These are phyloP conservation scores for Aspergillus pseudoglaucus DNA, from an alignment of 2,329 filamentous ascomycete genomes.

Conservation along the genomic window DNA sequence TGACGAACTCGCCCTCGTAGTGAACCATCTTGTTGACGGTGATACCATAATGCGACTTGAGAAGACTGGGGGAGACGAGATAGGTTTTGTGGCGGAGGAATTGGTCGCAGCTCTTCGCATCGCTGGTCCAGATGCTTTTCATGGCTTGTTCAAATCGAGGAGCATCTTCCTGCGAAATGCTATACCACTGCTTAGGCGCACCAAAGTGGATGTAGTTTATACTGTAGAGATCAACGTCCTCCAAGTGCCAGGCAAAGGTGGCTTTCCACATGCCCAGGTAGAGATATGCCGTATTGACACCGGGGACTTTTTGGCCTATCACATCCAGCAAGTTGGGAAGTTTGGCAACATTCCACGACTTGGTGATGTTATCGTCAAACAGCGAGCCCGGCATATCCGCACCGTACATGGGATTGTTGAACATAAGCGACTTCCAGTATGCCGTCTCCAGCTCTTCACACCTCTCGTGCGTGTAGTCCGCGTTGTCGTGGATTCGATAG, in stretches of 20 bases:
- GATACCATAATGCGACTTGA: constrained; percentile 85
- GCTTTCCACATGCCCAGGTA: constrained; percentile 99
- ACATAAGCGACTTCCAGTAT: constrained; percentile 97
- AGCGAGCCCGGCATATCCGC: constrained; percentile 94
- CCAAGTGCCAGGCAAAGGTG: constrained; percentile 97
- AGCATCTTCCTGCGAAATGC: constrained; percentile 92
- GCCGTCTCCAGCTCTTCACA: constrained; percentile 90
- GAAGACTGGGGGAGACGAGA: constrained; percentile 81
- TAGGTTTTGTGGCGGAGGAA: constrained; percentile 98
- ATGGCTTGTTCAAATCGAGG: constrained; percentile 89
- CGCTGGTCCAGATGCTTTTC: constrained; percentile 89
- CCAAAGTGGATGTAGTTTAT: constrained; percentile 99
- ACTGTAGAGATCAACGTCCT: constrained; percentile 97
- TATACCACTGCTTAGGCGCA: constrained; percentile 99
- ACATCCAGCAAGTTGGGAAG: constrained; percentile 90
- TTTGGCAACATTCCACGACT: constrained; percentile 90
- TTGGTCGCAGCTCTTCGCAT: constrained; percentile 91
- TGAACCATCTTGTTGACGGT: constrained; percentile 94
- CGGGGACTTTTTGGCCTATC: constrained; percentile 88
- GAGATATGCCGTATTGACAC: constrained; percentile 95
- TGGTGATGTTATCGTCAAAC: constrained; percentile 71
- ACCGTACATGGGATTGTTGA: constrained; percentile 89
- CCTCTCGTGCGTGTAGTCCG: constrained; percentile 82
- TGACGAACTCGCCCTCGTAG: constrained; percentile 94
- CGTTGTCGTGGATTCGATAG: constrained; percentile 74